These are phyloP conservation scores for Pseudocercospora ulei DNA, from an alignment of 2,329 filamentous ascomycete genomes.

Conservation along the genomic window DNA sequence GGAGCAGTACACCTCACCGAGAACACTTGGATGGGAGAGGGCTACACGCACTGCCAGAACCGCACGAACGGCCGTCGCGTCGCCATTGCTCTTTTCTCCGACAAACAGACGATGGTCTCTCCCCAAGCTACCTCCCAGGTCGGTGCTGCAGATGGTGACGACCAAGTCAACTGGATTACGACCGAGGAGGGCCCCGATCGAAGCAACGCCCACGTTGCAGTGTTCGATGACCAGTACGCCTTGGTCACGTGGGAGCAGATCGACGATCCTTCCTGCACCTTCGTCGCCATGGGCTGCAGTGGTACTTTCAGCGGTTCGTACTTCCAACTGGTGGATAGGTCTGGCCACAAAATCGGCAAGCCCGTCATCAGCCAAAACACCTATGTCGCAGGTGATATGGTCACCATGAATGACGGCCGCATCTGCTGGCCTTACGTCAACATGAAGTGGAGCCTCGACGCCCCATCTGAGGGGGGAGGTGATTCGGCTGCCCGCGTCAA, in stretches of 20 bases:
- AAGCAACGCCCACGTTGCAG: constrained; percentile 51
- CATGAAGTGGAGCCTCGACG: constrained; percentile 46
- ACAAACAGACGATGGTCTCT: constrained; percentile 50
- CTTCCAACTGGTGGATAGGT: constrained; percentile 49
- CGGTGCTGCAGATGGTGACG: constrained; percentile 47
- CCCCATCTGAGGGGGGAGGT: constrained; percentile 23
- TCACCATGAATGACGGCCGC: constrained; percentile 49
- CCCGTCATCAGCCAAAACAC: constrained; percentile 45
- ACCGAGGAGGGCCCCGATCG: constrained; percentile 41
- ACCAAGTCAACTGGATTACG: constrained; percentile 53
- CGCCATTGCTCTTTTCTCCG: constrained; percentile 48
- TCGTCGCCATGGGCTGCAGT: constrained; percentile 51
- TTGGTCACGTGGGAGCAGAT: constrained; percentile 55
- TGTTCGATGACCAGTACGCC: constrained; percentile 46
- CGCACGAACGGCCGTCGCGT: constrained; percentile 52
- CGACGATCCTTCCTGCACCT: constrained; percentile 46
- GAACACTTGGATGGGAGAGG: constrained; percentile 51
- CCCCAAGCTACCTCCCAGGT: constrained; percentile 48
- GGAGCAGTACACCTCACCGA: constrained; percentile 47
- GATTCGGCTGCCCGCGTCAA: constrained; percentile 23
- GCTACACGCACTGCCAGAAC: constrained; percentile 47
- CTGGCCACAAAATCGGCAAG: constrained; percentile 46
- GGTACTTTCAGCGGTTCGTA: constrained; percentile 51
- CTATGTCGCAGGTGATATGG: constrained; percentile 55
- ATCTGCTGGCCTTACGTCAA: constrained; percentile 55